Evolutionary conservation across 108 stramenopile genomes (phyloP), one percentile per base, ranked within the genome.

Genomic region (Nitzschia putrida): DNA sequence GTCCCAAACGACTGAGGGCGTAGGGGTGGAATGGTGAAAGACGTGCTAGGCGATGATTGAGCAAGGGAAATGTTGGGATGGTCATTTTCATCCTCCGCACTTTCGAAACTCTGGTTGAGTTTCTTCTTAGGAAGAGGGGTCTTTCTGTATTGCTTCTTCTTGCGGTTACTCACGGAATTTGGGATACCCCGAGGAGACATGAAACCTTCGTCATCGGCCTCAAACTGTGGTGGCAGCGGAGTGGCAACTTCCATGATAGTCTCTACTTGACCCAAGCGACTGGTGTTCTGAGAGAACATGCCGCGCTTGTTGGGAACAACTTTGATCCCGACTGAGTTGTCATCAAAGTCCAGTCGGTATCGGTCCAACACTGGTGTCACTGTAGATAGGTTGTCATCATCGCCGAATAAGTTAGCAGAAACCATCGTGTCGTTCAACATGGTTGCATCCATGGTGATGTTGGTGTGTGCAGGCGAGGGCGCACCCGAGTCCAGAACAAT

Each of bases 301-400:
- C 79, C 57, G 16, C 71, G 78, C 24, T 69, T 68, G 51, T 79
- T 85, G n/a, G 83, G 83, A 3, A 85, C 77, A 7, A 85, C 83
- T 50, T 72, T 76, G 23, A 85, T 37, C 40, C 83, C 73, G 18
- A 74, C 61, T 0, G 78, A 73, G 61, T 61, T 66, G 53, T 71
- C 66, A 34, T 74, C 76, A 11, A 72, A 41, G 21, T 74, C 80
- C 22, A 85, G 43, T 24, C 77, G 61, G 56, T 85, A 85, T 23
- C 80, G 68, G 51, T 77, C 83, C 13, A 83, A 69, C 7, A 83
- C 63, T 5, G 83, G 83, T 8, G 83, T 83, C 1, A 68, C 41
- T 8, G 64, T 72, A 21, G 74, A 67, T 22, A 50, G 37, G 16
- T 80, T 72, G 57, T 74, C 79, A 22, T 67, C 71, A 58, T 77